Conservation (phyloP, 768 basidiomycete genomes). For the Phaeotremella fagi region DNA sequence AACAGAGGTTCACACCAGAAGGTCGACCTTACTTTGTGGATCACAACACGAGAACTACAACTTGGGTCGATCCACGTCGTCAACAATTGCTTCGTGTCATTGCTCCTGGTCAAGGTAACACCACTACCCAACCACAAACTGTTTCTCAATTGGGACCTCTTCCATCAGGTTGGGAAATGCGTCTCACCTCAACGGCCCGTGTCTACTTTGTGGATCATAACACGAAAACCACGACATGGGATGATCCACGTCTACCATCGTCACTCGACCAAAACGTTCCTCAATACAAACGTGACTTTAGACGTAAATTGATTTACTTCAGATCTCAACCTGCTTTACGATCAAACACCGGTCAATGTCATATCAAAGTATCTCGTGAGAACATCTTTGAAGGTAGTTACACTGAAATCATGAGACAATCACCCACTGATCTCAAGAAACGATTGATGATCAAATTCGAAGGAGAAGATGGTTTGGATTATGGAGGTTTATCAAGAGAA, state of each 20-base stretch:
- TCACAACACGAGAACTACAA: conserved; percentile 97
- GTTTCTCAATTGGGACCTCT: conserved; percentile 95
- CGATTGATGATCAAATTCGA: conserved; percentile 99
- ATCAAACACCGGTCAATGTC: conserved; percentile 96
- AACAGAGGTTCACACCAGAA: conserved; percentile 96
- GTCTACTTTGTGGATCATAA: conserved; percentile 99
- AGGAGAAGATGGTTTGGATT: conserved; percentile 97
- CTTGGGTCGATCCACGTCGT: conserved; percentile 98
- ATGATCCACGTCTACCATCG: conserved; percentile 92
- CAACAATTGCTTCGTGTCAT: conserved; percentile 96
- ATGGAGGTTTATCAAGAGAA: conserved; percentile 96
- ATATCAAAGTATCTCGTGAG: conserved; percentile 95
- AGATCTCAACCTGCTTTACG: conserved; percentile 96
- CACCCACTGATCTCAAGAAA: conserved; percentile 97
- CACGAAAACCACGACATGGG: conserved; percentile 99
- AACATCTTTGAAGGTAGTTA: conserved; percentile 99
- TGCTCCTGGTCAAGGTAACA: conserved; percentile 79
- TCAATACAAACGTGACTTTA: conserved; percentile 99
- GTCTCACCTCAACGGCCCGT: conserved; percentile 91
- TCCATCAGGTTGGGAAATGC: conserved; percentile 99
- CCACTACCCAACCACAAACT: conserved; percentile 85
- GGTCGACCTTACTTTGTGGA: conserved; percentile 98
- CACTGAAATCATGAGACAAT: conserved; percentile 97
- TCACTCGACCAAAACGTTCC: conserved; percentile 94
- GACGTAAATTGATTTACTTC: conserved; percentile 99